Evolutionary conservation across 2,329 filamentous ascomycete species (phyloP).

Genomic region (Pyricularia sp.): DNA sequence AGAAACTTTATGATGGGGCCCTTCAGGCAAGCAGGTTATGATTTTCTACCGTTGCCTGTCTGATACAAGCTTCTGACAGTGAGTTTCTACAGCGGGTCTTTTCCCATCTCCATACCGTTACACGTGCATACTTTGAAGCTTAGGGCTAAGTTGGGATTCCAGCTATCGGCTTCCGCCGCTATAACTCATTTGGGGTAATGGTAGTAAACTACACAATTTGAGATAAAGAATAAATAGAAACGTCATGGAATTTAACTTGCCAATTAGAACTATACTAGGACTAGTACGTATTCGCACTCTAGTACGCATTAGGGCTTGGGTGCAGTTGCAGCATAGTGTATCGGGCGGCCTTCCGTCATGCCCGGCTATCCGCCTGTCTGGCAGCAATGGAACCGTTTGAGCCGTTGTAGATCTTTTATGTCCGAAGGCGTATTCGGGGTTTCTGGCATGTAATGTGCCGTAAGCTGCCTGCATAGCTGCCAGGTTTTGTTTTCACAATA

Average conservation of each 20-base stretch:
- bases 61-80: background rate
- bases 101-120: background rate
- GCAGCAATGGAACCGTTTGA: background rate
- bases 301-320: background rate
- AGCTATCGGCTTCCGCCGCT: background rate
- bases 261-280: background rate
- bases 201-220: background rate
- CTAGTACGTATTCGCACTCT: background rate
- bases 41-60: background rate
- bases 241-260: background rate
- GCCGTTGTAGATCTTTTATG: background rate
- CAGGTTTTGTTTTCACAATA: background rate
- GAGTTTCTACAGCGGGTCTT: background rate
- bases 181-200: background rate
- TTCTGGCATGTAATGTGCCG: background rate
- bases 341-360: background rate
- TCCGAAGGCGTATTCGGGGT: background rate
- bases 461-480: background rate
- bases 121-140: background rate
- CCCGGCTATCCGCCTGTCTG: background rate
- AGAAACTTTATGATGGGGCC: background rate
- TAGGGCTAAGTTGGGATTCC: background rate
- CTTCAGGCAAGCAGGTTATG: too few relatives aligned
- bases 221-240: background rate
- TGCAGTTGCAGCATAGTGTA: background rate